Evolutionary conservation across 208 protist genomes (phyloP).

Genomic region (Angomonas deanei): DNA sequence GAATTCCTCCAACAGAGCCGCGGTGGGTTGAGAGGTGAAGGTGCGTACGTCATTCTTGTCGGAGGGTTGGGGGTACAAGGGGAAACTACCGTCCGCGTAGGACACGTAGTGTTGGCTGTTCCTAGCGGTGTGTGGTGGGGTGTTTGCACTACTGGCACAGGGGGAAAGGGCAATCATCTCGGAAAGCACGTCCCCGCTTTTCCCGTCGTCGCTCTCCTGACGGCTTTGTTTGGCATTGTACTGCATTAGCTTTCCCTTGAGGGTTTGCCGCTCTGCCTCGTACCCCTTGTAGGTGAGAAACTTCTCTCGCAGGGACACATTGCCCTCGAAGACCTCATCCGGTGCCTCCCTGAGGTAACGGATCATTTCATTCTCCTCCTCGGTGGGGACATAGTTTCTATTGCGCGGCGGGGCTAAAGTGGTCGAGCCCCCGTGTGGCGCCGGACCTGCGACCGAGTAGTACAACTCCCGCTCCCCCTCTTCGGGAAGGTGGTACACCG

Average conservation of each 20-base stretch:
- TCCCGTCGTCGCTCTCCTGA: neutral
- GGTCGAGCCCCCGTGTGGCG: too few species aligned
- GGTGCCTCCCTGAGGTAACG: constrained; percentile 51
- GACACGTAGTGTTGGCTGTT: neutral
- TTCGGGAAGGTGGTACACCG: constrained; percentile 26
- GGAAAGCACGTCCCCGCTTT: neutral
- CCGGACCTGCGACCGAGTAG: neutral
- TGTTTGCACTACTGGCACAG: too few species aligned
- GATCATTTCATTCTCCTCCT: constrained; percentile 56
- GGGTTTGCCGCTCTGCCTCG: constrained; percentile 15
- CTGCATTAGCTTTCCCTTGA: neutral
- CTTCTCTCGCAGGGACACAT: constrained; percentile 55
- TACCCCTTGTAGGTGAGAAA: constrained; percentile 40
- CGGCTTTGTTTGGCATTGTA: neutral
- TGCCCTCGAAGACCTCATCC: constrained; percentile 49
- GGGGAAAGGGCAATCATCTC: too few species aligned
- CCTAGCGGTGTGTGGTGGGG: too few species aligned
- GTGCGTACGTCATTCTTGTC: neutral
- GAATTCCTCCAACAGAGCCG: neutral
- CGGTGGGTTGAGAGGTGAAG: neutral
- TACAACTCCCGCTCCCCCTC: neutral
- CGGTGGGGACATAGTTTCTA: constrained; percentile 4
- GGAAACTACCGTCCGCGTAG: neutral
- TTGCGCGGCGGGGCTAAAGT: too few species aligned
- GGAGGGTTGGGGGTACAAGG: neutral